Percentiles rank a stretch among this genome's conserved stretches.
Conservation (phyloP, 1,284 basidiomycete genomes). For the Entoloma clypeatum region DNA sequence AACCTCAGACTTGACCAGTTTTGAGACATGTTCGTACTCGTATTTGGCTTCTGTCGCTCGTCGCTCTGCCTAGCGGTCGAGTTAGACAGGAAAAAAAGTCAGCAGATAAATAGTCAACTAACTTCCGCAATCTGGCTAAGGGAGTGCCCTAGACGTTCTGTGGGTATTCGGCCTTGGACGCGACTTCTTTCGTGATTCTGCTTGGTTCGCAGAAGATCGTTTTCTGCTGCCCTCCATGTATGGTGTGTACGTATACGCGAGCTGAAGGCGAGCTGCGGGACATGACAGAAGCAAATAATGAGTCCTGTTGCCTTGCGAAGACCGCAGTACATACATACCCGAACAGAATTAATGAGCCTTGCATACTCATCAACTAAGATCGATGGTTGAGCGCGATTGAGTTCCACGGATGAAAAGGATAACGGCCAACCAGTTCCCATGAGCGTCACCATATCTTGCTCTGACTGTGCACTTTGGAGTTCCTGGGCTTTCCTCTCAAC, state of each 20-base stretch:
- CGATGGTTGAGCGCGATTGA: conserved; percentile 6
- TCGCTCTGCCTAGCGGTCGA: conserved; percentile 68
- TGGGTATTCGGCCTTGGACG: conserved; percentile 62
- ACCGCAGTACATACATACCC: conserved; percentile 47
- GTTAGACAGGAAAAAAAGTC: not conserved
- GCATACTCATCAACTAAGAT: conserved; percentile 83
- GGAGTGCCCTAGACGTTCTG: conserved; percentile 64
- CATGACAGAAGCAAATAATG: conserved; percentile 2
- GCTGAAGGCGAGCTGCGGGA: conserved; percentile 71
- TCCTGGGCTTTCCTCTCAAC: conserved; percentile 72
- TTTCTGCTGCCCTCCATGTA: conserved; percentile 76
- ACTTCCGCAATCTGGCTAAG: conserved; percentile 80
- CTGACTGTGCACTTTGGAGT: conserved; percentile 66
- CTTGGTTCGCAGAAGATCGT: conserved; percentile 69
- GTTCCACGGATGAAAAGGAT: conserved; percentile 1
- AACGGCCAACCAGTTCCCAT: conserved; percentile 63
- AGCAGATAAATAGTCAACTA: conserved; percentile 20
- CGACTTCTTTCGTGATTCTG: conserved; percentile 80
- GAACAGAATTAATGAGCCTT: conserved; percentile 84
- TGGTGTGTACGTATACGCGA: conserved; percentile 83
- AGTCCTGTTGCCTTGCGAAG: conserved; percentile 1
- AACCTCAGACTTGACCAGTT: conserved; percentile 87
- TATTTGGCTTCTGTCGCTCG: conserved; percentile 75
- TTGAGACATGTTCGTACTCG: conserved; percentile 86
- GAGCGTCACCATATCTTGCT: conserved; percentile 74